Percentiles rank a stretch among this genome's conserved stretches.
Conservation (phyloP, 495 filamentous ascomycete genomes). For the Aspergillus steynii region DNA sequence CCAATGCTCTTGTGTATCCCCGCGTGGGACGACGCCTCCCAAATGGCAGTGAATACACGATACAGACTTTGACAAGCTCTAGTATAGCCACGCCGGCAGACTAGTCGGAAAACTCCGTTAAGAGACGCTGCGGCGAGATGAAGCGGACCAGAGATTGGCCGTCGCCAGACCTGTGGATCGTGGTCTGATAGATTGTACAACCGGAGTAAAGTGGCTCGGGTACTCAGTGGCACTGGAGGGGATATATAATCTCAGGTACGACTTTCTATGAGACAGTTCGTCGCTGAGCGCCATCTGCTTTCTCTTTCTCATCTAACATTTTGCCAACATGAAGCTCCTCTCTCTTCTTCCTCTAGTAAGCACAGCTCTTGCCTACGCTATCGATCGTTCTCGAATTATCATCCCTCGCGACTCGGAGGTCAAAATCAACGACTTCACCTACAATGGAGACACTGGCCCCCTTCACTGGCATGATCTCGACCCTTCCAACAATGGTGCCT, state of each 20-base stretch:
- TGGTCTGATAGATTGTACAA: not conserved
- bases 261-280: not conserved
- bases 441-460: slow-evolving; percentile 53
- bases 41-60: not conserved
- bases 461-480: slow-evolving; percentile 59
- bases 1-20: not conserved
- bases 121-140: not conserved
- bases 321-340: not conserved
- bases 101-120: not conserved
- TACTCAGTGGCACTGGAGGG: not conserved
- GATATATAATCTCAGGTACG: not conserved
- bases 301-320: not conserved
- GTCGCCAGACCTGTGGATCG: not conserved
- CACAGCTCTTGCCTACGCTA: not conserved
- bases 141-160: not conserved
- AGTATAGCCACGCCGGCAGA: not conserved
- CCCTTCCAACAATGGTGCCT: slow-evolving; percentile 35
- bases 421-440: slow-evolving; percentile 26
- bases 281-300: not conserved
- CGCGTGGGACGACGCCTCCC: not conserved
- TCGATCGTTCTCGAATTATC: not conserved
- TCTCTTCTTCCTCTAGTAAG: not conserved
- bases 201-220: not conserved
- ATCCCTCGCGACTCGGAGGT: not conserved
- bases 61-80: not conserved